A percentile compares a stretch with the other conserved stretches of the same genome.
Conservation (phyloP, 1,284 basidiomycete genomes). For the Somion occarium region DNA sequence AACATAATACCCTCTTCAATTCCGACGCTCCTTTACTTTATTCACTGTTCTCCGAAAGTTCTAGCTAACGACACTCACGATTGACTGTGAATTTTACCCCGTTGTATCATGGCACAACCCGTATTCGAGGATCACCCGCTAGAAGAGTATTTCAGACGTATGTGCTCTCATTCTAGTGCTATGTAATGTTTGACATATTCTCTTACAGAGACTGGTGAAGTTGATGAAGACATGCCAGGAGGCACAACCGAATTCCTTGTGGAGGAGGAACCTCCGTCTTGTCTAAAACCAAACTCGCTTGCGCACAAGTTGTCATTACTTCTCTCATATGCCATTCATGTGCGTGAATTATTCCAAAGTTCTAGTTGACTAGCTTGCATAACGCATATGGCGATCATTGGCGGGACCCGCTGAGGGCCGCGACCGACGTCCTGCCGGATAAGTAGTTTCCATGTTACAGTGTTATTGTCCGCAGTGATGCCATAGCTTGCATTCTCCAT, state of each 20-base stretch:
- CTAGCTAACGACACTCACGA: background rate
- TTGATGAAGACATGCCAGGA: conserved; percentile 21
- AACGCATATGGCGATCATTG: too few species aligned
- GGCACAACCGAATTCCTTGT: conserved; percentile 5
- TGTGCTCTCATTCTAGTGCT: conserved; percentile 17
- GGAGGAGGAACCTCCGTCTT: background rate
- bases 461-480: too few species aligned
- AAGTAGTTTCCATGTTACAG: too few species aligned
- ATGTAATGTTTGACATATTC: conserved; percentile 2
- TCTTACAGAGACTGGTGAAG: conserved; percentile 53
- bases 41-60: background rate
- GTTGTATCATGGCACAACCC: conserved; percentile 62
- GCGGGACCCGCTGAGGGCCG: too few species aligned
- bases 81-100: background rate
- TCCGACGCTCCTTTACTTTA: background rate
- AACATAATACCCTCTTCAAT: background rate
- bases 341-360: background rate
- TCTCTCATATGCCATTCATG: background rate
- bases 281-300: background rate
- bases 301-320: background rate
- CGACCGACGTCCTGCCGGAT: too few species aligned
- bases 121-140: conserved; percentile 75
- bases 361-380: too few species aligned
- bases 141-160: conserved; percentile 67
- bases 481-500: too few species aligned